Conservation (phyloP, 352 stramenopile genomes). For the Globisporangium okanoganense region DNA sequence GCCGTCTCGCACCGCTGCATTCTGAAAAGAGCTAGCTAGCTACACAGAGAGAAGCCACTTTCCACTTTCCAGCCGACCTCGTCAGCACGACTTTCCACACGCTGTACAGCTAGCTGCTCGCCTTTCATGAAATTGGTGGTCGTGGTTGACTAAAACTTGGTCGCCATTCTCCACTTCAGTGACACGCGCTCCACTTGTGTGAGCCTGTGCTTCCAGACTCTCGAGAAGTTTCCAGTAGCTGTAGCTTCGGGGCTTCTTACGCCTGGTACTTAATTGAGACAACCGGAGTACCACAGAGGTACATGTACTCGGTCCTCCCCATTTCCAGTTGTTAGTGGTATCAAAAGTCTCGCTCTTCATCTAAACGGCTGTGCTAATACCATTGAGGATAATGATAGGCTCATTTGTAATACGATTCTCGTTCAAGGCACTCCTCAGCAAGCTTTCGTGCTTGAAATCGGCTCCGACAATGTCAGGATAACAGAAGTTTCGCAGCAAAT, state of each 20-base stretch:
- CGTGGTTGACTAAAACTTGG: not conserved
- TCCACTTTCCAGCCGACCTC: too few relatives aligned
- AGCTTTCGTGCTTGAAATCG: not conserved
- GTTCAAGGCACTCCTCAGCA: conserved; percentile 14
- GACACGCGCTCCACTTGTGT: conserved; percentile 13
- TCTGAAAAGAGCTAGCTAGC: too few relatives aligned
- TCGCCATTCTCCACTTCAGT: conserved; percentile 20
- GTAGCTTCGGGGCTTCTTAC: not conserved
- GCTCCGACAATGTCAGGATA: not conserved
- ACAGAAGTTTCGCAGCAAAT: too few relatives aligned
- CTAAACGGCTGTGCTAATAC: not conserved
- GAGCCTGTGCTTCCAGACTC: conserved; percentile 20
- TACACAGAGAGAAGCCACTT: too few relatives aligned
- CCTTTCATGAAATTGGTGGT: too few relatives aligned
- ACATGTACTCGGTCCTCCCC: conserved; percentile 11
- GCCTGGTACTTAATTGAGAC: too few relatives aligned
- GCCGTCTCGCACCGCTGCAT: conserved; percentile 13
- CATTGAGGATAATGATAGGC: conserved; percentile 7
- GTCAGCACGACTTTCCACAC: too few relatives aligned
- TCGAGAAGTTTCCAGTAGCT: not conserved
- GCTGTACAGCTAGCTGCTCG: too few relatives aligned
- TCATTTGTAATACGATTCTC: conserved; percentile 19
- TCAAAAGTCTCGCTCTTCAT: conserved; percentile 2
- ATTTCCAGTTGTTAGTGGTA: conserved; percentile 4
- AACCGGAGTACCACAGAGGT: conserved; percentile 8